These are phyloP conservation scores for Blastobotrys peoriensis DNA, from an alignment of 805 yeast species.

Conservation along the genomic window DNA sequence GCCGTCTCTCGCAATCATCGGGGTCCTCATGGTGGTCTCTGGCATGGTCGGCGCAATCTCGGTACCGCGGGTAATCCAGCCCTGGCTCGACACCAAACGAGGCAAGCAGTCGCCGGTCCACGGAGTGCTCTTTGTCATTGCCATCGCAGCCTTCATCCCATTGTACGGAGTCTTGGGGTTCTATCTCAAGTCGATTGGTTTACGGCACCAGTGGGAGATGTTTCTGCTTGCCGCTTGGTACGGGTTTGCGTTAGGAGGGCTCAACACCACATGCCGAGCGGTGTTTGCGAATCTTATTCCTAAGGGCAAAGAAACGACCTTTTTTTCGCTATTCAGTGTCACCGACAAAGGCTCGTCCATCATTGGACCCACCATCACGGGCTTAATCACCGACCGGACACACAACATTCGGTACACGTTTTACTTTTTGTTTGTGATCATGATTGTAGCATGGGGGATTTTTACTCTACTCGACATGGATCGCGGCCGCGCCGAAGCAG, in stretches of 20 bases:
- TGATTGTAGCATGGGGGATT: slow-evolving; percentile 54
- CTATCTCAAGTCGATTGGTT: slow-evolving; percentile 47
- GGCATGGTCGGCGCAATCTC: slow-evolving; percentile 63
- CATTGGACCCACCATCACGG: slow-evolving; percentile 68
- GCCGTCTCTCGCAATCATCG: slow-evolving; percentile 55
- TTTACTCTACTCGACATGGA: slow-evolving; percentile 49
- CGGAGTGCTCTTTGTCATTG: slow-evolving; percentile 46
- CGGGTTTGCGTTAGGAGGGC: slow-evolving; percentile 68
- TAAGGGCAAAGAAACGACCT: slow-evolving; percentile 65
- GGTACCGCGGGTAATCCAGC: slow-evolving; percentile 41
- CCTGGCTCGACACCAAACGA: slow-evolving; percentile 4
- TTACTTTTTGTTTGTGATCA: slow-evolving; percentile 50
- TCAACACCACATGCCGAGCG: slow-evolving; percentile 64
- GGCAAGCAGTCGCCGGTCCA: slow-evolving; percentile 31
- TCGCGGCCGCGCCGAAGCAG: slow-evolving; percentile 55
- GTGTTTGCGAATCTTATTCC: slow-evolving; percentile 66
- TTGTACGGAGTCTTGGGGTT: slow-evolving; percentile 67
- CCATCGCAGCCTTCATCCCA: slow-evolving; percentile 64
- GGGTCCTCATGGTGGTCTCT: slow-evolving; percentile 57
- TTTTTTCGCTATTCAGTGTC: slow-evolving; percentile 67
- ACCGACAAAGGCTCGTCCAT: slow-evolving; percentile 79
- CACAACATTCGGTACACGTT: slow-evolving; percentile 72
- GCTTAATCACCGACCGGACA: slow-evolving; percentile 62
- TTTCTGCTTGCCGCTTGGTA: slow-evolving; percentile 66
- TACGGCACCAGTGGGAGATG: slow-evolving; percentile 62